A percentile compares a stretch with the other conserved stretches of the same genome.
Conservation (phyloP, 495 filamentous ascomycete species). For the Tuber microsphaerosporum region DNA sequence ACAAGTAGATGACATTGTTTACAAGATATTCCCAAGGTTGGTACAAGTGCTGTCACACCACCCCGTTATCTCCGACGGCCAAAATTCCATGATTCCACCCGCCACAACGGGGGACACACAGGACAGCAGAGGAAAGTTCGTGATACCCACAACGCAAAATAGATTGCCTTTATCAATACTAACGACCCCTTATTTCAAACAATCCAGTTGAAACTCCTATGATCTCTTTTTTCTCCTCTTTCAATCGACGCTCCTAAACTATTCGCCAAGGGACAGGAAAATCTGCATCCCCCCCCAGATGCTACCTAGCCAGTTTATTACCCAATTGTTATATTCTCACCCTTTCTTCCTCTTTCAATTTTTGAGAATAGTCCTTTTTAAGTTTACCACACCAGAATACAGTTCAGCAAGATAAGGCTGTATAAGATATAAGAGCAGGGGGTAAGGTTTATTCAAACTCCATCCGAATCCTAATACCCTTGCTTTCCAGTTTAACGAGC, state of each 20-base stretch:
- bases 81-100: neutral
- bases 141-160: neutral
- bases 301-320: neutral
- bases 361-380: neutral
- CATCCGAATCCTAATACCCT: neutral
- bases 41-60: neutral
- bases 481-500: neutral
- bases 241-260: neutral
- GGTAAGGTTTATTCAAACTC: neutral
- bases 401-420: neutral
- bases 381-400: neutral
- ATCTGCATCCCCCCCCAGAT: neutral
- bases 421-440: neutral
- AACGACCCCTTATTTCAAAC: neutral
- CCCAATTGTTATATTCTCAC: neutral
- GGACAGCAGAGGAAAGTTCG: neutral
- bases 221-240: neutral
- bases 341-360: neutral
- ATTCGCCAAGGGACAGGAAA: neutral
- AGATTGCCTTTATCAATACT: neutral
- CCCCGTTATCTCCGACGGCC: neutral
- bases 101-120: neutral
- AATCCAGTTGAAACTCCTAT: neutral
- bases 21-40: neutral
- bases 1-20: neutral